Conservation (phyloP, 2,329 filamentous ascomycete genomes). For the Colletotrichum eleusines region DNA sequence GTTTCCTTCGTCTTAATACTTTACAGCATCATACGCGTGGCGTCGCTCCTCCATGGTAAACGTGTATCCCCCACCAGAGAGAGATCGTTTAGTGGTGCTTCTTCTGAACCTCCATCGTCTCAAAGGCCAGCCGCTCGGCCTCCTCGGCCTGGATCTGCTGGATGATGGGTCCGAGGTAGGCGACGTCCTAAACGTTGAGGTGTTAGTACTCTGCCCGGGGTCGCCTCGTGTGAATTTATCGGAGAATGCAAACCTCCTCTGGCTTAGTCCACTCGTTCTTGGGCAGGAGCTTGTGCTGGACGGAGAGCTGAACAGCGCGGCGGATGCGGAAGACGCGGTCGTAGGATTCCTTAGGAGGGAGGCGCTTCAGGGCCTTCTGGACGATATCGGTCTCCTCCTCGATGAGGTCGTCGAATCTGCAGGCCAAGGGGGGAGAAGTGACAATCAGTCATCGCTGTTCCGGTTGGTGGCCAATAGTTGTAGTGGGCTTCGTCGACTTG, state of each 20-base stretch:
- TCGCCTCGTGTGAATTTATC: not conserved
- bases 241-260: slow-evolving; percentile 58
- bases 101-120: slow-evolving; percentile 64
- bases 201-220: slow-evolving; percentile 30
- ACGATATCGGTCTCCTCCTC: slow-evolving; percentile 91
- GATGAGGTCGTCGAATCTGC: slow-evolving; percentile 93
- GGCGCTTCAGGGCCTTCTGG: slow-evolving; percentile 89
- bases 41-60: slow-evolving; percentile 6
- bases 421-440: not conserved
- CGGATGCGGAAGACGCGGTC: slow-evolving; percentile 98
- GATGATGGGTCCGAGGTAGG: slow-evolving; percentile 67
- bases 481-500: slow-evolving; percentile 32
- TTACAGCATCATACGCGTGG: slow-evolving; percentile 37
- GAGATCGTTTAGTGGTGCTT: slow-evolving; percentile 52
- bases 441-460: slow-evolving; percentile 17
- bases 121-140: slow-evolving; percentile 65
- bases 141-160: slow-evolving; percentile 62
- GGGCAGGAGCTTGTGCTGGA: slow-evolving; percentile 74
- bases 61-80: slow-evolving; percentile 17
- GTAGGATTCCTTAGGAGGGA: slow-evolving; percentile 90
- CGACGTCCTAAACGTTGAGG: slow-evolving; percentile 57
- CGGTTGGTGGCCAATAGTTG: slow-evolving; percentile 3
- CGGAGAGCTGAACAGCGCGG: slow-evolving; percentile 85
- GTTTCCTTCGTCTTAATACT: slow-evolving; percentile 37
- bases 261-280: slow-evolving; percentile 71